Base-by-base conservation (phyloP, 106 monocot genomes). In the Dendrobium catenatum region DNA sequence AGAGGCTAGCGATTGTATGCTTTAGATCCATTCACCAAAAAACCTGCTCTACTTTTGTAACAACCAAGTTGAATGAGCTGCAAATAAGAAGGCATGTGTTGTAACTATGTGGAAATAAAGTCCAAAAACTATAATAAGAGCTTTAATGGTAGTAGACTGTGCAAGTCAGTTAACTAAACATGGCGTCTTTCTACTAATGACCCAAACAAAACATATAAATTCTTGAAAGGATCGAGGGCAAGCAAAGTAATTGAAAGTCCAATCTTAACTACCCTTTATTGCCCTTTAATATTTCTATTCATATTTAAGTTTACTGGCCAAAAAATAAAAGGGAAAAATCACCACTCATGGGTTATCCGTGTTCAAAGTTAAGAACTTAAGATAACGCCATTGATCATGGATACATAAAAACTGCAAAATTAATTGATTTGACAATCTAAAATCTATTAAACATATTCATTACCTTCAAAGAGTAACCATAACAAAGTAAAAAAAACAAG, bases 21-120 rank as follows among this genome's bases (percentile, higher is more conserved):
- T 49, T 67, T 66, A n/a, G 46, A 48, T 81, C 79, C 81, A 78
- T 86, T 82, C 79, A 86, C 82, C 80, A 20, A 61, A 82, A 51
- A 47, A 56, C 13, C 20, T 8, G 17, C 8, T 54, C 22, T 77
- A 54, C 68, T 74, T 29, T 6, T 56, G 77, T 72, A 81, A 42
- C 76, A 26, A 77, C 77, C 42, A 42, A 77, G 42, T 44, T 18
- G 64, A 43, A 24, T 31, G 48, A 77, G 54, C 77, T 80, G 80
- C 77, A 81, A 83, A 79, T 9, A 73, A 79, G 13, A 79, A 42
- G 22, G 10, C 6, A 26, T 22, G 47, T 26, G 26, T 27, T 76
- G 26, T 18, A 46, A 44, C 16, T 5, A 24, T 20, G 24, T 76
- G 46, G 10, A 76, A 76, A 73, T 42, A 73, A 76, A 48, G 8